phyloP scores from a whole-genome alignment of 2,329 filamentous ascomycete species.

The Colletotrichum navitas region DNA sequence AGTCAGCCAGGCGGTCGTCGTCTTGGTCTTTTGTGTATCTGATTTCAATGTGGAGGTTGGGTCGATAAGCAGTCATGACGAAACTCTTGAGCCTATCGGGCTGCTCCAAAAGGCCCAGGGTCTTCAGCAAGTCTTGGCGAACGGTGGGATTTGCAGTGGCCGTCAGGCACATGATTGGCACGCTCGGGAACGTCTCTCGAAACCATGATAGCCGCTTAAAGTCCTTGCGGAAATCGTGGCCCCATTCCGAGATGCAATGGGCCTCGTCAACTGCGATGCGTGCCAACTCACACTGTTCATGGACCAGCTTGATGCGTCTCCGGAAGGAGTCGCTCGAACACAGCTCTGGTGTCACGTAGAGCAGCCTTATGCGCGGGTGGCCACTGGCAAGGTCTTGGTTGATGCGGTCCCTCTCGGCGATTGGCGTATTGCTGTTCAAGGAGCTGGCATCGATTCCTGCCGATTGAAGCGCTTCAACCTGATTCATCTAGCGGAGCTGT shows the following conservation, averaged over 20 bases:
- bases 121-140: slow-evolving; percentile 83
- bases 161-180: slow-evolving; percentile 93
- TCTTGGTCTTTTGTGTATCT: slow-evolving; percentile 84
- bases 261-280: slow-evolving; percentile 94
- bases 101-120: slow-evolving; percentile 74
- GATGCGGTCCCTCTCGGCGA: slow-evolving; percentile 74
- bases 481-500: slow-evolving; percentile 77
- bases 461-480: slow-evolving; percentile 83
- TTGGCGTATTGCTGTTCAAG: slow-evolving; percentile 85
- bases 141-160: slow-evolving; percentile 89
- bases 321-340: slow-evolving; percentile 85
- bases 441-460: slow-evolving; percentile 85
- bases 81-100: slow-evolving; percentile 77
- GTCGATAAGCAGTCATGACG: slow-evolving; percentile 84
- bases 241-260: slow-evolving; percentile 98
- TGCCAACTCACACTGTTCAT: slow-evolving; percentile 86
- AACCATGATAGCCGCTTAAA: slow-evolving; percentile 93
- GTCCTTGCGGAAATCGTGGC: slow-evolving; percentile 94
- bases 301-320: slow-evolving; percentile 76
- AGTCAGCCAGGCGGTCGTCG: slow-evolving; percentile 78
- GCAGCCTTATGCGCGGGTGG: slow-evolving; percentile 83
- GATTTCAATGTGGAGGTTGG: slow-evolving; percentile 92
- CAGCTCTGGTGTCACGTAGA: slow-evolving; percentile 94
- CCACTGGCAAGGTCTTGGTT: slow-evolving; percentile 87
- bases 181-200: slow-evolving; percentile 81